Evolutionary conservation across 352 stramenopile genomes (phyloP).

Genomic region (Pythium pyrilobum): DNA sequence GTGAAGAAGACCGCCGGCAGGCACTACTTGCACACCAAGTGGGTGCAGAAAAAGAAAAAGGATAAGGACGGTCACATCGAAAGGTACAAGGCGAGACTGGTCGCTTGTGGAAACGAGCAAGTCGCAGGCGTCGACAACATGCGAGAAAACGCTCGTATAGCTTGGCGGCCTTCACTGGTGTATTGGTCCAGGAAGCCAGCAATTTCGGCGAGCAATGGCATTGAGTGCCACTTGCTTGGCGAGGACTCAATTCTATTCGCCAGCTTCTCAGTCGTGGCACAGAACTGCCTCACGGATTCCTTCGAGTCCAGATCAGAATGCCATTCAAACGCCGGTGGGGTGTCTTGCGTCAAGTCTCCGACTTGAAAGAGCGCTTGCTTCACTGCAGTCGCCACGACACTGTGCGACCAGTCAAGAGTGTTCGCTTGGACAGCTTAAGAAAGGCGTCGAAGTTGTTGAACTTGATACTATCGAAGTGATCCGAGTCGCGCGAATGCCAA

Average conservation of each 20-base stretch:
- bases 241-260: not conserved
- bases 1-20: not conserved
- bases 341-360: not conserved
- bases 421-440: slow-evolving; percentile 1
- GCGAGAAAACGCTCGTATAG: too few relatives aligned
- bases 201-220: slow-evolving; percentile 4
- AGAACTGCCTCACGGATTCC: not conserved
- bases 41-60: slow-evolving; percentile 28
- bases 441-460: slow-evolving; percentile 3
- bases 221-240: not conserved
- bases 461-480: not conserved
- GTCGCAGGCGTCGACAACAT: slow-evolving; percentile 15
- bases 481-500: not conserved
- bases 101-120: slow-evolving; percentile 21
- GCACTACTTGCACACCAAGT: slow-evolving; percentile 18
- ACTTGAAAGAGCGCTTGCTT: slow-evolving; percentile 5
- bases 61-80: slow-evolving; percentile 7
- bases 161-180: not conserved
- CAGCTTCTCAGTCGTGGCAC: not conserved
- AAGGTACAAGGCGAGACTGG: slow-evolving; percentile 15
- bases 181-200: slow-evolving; percentile 9
- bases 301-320: not conserved
- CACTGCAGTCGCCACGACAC: not conserved
- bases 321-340: not conserved
- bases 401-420: slow-evolving; percentile 1